Percentiles rank a stretch among this genome's conserved stretches.
Conservation (phyloP, 805 yeast genomes). For the Metschnikowia borealis region DNA sequence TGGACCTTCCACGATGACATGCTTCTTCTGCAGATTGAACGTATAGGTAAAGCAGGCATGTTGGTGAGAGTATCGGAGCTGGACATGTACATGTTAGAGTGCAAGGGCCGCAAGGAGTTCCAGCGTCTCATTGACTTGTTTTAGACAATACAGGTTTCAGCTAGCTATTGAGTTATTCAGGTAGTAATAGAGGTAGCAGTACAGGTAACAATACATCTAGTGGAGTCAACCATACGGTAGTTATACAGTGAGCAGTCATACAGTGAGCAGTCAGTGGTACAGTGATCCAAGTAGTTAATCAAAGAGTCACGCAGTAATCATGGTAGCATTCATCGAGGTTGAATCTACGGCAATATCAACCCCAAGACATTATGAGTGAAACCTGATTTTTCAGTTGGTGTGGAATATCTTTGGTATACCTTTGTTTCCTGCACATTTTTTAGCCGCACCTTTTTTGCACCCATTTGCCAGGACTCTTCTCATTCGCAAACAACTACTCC, state of each 20-base stretch:
- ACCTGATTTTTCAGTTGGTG: neutral
- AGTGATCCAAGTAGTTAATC: too few species aligned
- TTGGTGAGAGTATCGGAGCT: constrained; percentile 29
- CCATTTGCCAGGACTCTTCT: neutral
- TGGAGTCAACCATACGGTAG: too few species aligned
- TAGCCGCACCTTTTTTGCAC: constrained; percentile 7
- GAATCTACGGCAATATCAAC: too few species aligned
- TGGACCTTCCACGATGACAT: constrained; percentile 35
- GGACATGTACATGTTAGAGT: constrained; percentile 40
- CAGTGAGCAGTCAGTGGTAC: too few species aligned
- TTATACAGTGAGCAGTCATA: too few species aligned
- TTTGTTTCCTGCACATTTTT: neutral
- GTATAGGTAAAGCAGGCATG: constrained; percentile 43
- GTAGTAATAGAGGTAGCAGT: too few species aligned
- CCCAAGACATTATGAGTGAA: too few species aligned
- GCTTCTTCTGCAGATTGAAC: constrained; percentile 26
- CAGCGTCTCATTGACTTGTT: constrained; percentile 18
- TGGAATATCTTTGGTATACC: neutral
- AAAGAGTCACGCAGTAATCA: too few species aligned
- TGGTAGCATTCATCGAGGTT: too few species aligned
- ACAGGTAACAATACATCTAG: too few species aligned
- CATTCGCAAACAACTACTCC: neutral
- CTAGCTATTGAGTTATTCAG: too few species aligned
- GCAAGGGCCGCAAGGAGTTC: constrained; percentile 41
- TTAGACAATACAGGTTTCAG: neutral